A percentile compares a stretch with the other conserved stretches of the same genome.
These are phyloP conservation scores for Hyaloraphidium curvatum DNA, from an alignment of 192 early-diverging fungal genomes.

Conservation along the genomic window DNA sequence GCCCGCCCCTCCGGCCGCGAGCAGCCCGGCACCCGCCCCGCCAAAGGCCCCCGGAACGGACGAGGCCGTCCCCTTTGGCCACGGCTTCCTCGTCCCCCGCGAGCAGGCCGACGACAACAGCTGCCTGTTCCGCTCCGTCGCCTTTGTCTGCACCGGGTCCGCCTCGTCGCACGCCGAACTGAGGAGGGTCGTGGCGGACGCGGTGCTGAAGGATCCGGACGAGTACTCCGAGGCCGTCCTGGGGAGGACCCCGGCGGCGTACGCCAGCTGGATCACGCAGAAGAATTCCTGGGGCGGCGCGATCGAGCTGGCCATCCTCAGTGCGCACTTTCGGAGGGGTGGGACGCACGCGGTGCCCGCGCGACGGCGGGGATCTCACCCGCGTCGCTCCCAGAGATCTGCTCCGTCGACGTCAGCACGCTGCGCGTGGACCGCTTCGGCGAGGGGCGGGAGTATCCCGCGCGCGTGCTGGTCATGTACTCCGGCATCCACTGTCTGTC, in stretches of 20 bases:
- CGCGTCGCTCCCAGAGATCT: conserved; percentile 60
- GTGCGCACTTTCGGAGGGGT: conserved; percentile 29
- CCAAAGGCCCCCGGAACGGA: background rate
- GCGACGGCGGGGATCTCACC: no score
- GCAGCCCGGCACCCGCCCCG: background rate
- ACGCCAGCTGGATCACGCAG: conserved; percentile 44
- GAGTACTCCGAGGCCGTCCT: conserved; percentile 41
- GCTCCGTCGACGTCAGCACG: conserved; percentile 50
- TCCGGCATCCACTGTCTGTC: background rate
- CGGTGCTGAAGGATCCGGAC: conserved; percentile 25
- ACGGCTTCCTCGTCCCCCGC: conserved; percentile 8
- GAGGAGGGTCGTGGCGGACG: conserved; percentile 13
- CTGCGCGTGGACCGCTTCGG: conserved; percentile 55
- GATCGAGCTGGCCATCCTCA: conserved; percentile 62
- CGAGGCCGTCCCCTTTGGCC: background rate
- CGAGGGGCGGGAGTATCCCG: conserved; percentile 13
- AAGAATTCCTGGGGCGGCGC: conserved; percentile 64
- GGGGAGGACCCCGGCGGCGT: conserved; percentile 29
- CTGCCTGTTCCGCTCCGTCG: conserved; percentile 48
- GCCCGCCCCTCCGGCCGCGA: background rate
- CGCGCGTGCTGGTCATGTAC: conserved; percentile 4
- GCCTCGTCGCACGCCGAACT: conserved; percentile 1
- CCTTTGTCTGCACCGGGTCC: conserved; percentile 6
- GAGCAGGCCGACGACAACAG: conserved; percentile 50
- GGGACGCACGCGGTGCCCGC: no score